Base-by-base conservation (phyloP, 2,329 filamentous ascomycete genomes). In the Macrophomina phaseolina region DNA sequence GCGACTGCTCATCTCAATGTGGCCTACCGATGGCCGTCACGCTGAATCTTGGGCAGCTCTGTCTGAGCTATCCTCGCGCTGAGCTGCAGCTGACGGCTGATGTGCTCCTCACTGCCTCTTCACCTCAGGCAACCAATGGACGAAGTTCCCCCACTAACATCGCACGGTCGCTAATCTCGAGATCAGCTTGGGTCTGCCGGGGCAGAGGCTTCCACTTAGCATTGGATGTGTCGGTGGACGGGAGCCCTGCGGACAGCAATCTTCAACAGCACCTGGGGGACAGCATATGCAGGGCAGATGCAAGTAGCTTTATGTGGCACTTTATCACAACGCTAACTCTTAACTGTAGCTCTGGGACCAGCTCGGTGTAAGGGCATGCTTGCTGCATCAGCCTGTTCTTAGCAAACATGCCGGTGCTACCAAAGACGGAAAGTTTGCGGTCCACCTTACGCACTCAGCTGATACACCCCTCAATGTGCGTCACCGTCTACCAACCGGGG, bases 131-230 rank as follows among this genome's bases (percentile, higher is more conserved):
- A 8, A 16, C 9, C 23, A 23, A 48, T 9, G 55, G 28, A 18
- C 9, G 42, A 16, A 9, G 11, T 16, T 67, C 67, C 38, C 40
- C 68, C 14, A n/a, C 23, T 18, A 68, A 64, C 32, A 49, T 74
- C 7, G 65, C 77, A 8, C 67, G 68, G 5, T 11, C 70, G 8
- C 62, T 78, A 5, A 69, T 71, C 5, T 75, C 75, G 55, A 71
- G 71, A 6, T 51, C 68, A 32, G 68, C 69, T 28, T 81, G 78
- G 23, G 84, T 87, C 16, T 67, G 71, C 45, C 69, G 73, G 2
- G 65, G 65, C 7, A 70, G 73, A 45, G 73, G 71, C 16, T 73
- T 81, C 68, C 71, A 74, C 23, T 68, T 81, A 12, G 67, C 71
- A 3, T 65, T 77, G 12, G 65, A 69, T 16, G 61, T 76, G 16